Evolutionary conservation across 2,329 filamentous ascomycete species (phyloP).

Genomic region (Cladophialophora immunda): DNA sequence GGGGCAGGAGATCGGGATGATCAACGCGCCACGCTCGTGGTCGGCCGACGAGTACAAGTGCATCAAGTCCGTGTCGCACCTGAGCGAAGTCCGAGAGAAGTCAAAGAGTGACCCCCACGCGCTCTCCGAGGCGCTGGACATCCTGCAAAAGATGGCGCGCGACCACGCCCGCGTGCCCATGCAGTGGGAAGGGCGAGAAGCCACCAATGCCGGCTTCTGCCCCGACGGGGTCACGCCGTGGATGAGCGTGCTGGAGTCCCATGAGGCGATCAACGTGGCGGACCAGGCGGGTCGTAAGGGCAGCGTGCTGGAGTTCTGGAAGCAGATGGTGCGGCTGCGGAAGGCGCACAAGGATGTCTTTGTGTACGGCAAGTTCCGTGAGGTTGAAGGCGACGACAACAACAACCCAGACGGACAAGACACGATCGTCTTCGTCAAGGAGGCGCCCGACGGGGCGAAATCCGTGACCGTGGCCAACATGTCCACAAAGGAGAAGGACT

Average conservation of each 20-base stretch:
- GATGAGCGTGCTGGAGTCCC: slow-evolving; percentile 68
- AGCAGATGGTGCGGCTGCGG: slow-evolving; percentile 61
- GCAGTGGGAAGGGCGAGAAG: slow-evolving; percentile 65
- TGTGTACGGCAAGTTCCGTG: slow-evolving; percentile 39
- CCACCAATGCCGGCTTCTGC: slow-evolving; percentile 69
- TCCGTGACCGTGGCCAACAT: slow-evolving; percentile 12
- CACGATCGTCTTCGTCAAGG: slow-evolving; percentile 10
- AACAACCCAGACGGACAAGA: background rate
- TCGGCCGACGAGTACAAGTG: slow-evolving; percentile 53
- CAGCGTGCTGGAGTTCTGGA: slow-evolving; percentile 69
- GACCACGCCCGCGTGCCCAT: slow-evolving; percentile 73
- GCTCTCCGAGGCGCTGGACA: slow-evolving; percentile 11
- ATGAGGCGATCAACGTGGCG: slow-evolving; percentile 64
- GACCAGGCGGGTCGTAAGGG: slow-evolving; percentile 56
- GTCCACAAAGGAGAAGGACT: slow-evolving; percentile 3
- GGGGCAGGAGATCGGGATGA: slow-evolving; percentile 69
- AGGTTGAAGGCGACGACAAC: background rate
- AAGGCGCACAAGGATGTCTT: slow-evolving; percentile 66
- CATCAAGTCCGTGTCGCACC: slow-evolving; percentile 60
- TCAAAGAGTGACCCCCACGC: slow-evolving; percentile 35
- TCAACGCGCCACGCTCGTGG: slow-evolving; percentile 62
- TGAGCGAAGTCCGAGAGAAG: slow-evolving; percentile 47
- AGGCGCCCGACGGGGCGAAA: slow-evolving; percentile 3
- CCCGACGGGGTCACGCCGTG: slow-evolving; percentile 54
- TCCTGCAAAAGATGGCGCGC: slow-evolving; percentile 26